Conservation (phyloP, 768 basidiomycete species). For the Pleurotus salmoneostramineus region DNA sequence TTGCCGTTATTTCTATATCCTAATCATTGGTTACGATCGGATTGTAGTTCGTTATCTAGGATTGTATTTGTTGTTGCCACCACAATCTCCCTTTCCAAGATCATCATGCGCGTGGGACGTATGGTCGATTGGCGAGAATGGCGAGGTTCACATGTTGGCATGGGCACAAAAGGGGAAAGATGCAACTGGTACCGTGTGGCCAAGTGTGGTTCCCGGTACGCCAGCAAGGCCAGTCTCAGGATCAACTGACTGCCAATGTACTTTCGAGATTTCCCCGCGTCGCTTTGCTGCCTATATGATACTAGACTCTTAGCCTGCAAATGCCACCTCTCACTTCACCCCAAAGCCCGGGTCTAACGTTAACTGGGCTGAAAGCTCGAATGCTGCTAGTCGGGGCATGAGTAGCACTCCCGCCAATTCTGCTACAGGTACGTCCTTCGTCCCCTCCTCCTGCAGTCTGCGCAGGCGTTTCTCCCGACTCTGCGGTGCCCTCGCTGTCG, state of each 20-base stretch:
- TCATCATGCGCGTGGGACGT: background rate
- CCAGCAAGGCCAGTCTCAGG: constrained; percentile 3
- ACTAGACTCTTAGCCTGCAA: background rate
- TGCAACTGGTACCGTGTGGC: background rate
- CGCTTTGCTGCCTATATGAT: constrained; percentile 5
- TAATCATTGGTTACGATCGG: background rate
- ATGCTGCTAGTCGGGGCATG: constrained; percentile 2
- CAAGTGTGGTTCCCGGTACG: background rate
- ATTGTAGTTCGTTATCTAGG: background rate
- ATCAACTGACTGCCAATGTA: constrained; percentile 7
- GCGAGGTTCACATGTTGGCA: background rate
- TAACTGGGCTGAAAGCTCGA: background rate
- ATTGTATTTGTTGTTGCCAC: background rate
- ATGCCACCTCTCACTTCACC: constrained; percentile 2
- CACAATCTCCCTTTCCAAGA: background rate
- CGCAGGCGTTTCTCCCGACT: constrained; percentile 1
- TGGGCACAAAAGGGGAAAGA: background rate
- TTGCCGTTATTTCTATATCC: background rate
- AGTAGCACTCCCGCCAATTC: constrained; percentile 5
- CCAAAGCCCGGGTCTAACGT: background rate
- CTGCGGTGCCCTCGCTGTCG: background rate
- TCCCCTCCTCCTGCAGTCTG: background rate
- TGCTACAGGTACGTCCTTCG: constrained; percentile 5
- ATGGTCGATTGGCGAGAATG: background rate
- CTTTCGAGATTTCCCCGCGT: constrained; percentile 5